Evolutionary conservation across 352 stramenopile species (phyloP), one percentile per base, ranked within the genome.

Genomic region (Blastocystis sp.): DNA sequence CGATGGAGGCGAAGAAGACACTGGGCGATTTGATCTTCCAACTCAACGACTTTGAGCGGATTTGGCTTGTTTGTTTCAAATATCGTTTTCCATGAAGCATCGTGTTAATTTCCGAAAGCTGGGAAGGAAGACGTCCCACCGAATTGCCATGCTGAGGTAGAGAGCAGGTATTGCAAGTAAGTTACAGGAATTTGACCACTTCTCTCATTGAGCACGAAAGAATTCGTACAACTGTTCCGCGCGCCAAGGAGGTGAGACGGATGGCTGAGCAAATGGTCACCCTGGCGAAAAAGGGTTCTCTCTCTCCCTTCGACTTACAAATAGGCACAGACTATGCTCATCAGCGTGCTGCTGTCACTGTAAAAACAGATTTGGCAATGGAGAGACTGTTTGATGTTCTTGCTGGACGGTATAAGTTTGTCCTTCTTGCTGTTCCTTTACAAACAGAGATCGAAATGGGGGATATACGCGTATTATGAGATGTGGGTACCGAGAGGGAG

Each of bases 151-250:
- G 94, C 92, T 97, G 50, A 93, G 94, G 63, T 87, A 45, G 92
- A 94, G 92, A 87, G 94, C 92, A 87, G 92, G 91, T 82, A 93
- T 93, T 94, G 90, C 93, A 93, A 92, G 94, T 94, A 66, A 94
- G 96, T 93, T 91, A 95, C 47, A 93, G 94, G 47, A 96, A 93
- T 24, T 95, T 96, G 93, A 93, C 95, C 89, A 95, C 94, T 90
- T 94, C 95, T 91, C 93, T 97, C 66, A 92, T 97, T 79, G 93
- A 96, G 91, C 94, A 96, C 90, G 94, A 97, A 90, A 92, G 95
- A 85, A 96, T 97, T 89, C 93, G 91, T 89, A 97, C 94, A 90
- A 97, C 95, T 76, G 91, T 96, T 43, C 93, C 94, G 24, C 96
- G 96, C 90, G 94, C 95, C 73, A 96, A 97, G 92, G 95, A 97